Conservation (phyloP, 257 asterid species). For the Solanum medicagineum region DNA sequence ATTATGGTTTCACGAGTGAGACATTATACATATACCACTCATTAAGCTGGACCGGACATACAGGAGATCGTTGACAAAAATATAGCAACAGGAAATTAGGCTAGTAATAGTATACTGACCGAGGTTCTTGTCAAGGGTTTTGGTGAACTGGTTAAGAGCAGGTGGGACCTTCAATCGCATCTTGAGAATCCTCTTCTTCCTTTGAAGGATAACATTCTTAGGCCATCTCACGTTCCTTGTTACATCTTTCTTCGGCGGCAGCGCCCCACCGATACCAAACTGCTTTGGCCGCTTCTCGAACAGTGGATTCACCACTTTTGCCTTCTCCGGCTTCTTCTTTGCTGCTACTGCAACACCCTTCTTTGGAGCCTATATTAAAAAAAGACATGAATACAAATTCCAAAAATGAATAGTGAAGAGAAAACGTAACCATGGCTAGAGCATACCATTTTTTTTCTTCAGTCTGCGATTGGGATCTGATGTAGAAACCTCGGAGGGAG, state of each 20-base stretch:
- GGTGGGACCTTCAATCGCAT: neutral
- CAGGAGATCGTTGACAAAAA: neutral
- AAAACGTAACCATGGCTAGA: neutral
- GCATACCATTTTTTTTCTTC: neutral
- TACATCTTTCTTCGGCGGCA: conserved; percentile 31
- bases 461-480: neutral
- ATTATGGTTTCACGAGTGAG: too few species aligned
- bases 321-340: conserved; percentile 10
- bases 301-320: neutral
- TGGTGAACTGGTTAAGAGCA: neutral
- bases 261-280: conserved; percentile 15
- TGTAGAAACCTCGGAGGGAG: neutral
- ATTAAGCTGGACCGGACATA: neutral
- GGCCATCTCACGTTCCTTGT: conserved; percentile 33
- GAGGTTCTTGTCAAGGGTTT: conserved; percentile 34
- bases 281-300: neutral
- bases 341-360: conserved; percentile 2
- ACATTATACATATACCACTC: too few species aligned
- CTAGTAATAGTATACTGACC: conserved; percentile 6
- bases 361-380: neutral
- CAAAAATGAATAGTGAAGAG: neutral
- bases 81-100: neutral
- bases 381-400: neutral
- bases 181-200: conserved; percentile 17
- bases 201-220: conserved; percentile 14